Conservation (phyloP, 371 early-diverging fungal species). For the Homolaphlyctis polyrhiza region DNA sequence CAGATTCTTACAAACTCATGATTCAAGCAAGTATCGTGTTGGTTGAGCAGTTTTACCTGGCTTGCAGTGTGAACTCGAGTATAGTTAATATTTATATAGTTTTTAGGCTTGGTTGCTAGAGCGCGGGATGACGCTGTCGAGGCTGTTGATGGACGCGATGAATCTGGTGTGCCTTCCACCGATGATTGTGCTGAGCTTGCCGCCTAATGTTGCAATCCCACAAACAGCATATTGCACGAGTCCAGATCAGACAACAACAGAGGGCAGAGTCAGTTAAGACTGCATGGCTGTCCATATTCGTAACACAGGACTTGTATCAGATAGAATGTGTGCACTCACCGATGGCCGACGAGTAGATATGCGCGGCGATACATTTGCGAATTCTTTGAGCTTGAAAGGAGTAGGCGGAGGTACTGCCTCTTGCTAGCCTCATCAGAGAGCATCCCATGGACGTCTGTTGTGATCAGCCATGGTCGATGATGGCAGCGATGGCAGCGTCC, state of each 20-base stretch:
- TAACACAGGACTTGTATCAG: not conserved
- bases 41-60: slow-evolving; percentile 8
- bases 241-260: too few species aligned
- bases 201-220: too few species aligned
- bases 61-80: slow-evolving; percentile 15
- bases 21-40: too few species aligned
- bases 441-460: too few species aligned
- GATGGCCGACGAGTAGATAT: not conserved
- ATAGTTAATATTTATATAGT: slow-evolving; percentile 35
- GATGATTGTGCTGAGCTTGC: too few species aligned
- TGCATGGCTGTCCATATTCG: not conserved
- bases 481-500: not conserved
- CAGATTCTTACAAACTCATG: not conserved
- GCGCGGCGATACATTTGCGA: not conserved
- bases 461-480: too few species aligned
- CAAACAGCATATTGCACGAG: too few species aligned
- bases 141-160: slow-evolving; percentile 17
- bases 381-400: slow-evolving; percentile 7
- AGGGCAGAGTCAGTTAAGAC: too few species aligned
- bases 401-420: not conserved
- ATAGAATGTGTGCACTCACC: not conserved
- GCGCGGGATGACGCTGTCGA: not conserved
- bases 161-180: slow-evolving; percentile 5
- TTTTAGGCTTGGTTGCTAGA: slow-evolving; percentile 17
- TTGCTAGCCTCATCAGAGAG: not conserved